phyloP scores from a whole-genome alignment of 495 filamentous ascomycete genomes.

The Pseudotulostoma volvatum region DNA sequence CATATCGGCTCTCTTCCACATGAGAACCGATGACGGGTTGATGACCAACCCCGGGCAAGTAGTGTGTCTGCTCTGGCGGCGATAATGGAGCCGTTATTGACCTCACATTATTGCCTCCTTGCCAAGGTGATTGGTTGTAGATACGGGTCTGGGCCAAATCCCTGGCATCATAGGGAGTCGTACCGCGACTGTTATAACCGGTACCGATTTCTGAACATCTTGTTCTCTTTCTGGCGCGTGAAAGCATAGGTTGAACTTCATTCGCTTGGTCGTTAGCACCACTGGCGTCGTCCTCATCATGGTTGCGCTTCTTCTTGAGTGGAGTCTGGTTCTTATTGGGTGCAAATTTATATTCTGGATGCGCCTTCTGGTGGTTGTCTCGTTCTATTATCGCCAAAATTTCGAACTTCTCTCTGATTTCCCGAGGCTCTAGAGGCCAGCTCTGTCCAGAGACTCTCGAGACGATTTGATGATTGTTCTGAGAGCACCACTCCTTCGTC shows the following conservation, averaged over 20 bases:
- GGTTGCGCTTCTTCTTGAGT: slow-evolving; percentile 30
- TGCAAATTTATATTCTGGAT: slow-evolving; percentile 91
- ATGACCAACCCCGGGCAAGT: slow-evolving; percentile 43
- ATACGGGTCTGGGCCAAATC: slow-evolving; percentile 10
- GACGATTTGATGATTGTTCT: slow-evolving; percentile 91
- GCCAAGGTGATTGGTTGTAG: slow-evolving; percentile 14
- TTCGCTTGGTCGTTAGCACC: slow-evolving; percentile 21
- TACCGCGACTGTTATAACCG: slow-evolving; percentile 16
- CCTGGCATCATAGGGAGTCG: slow-evolving; percentile 18
- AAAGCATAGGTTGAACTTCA: slow-evolving; percentile 9
- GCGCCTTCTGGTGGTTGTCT: slow-evolving; percentile 67
- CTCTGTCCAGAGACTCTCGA: slow-evolving; percentile 68
- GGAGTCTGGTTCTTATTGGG: slow-evolving; percentile 49
- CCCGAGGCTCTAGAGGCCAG: slow-evolving; percentile 66
- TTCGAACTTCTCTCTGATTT: slow-evolving; percentile 65
- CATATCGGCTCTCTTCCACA: slow-evolving; percentile 17
- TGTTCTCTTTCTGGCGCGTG: slow-evolving; percentile 7
- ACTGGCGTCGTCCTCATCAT: slow-evolving; percentile 21
- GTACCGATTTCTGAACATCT: slow-evolving; percentile 15
- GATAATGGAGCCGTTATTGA: no score
- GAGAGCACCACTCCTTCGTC: slow-evolving; percentile 62
- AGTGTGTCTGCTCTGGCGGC: slow-evolving; percentile 39
- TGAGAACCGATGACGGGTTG: slow-evolving; percentile 13
- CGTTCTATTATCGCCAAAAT: slow-evolving; percentile 67
- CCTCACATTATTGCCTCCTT: slow-evolving; percentile 43